phyloP scores from a whole-genome alignment of 495 filamentous ascomycete species.

The Penicillium waksmanii region DNA sequence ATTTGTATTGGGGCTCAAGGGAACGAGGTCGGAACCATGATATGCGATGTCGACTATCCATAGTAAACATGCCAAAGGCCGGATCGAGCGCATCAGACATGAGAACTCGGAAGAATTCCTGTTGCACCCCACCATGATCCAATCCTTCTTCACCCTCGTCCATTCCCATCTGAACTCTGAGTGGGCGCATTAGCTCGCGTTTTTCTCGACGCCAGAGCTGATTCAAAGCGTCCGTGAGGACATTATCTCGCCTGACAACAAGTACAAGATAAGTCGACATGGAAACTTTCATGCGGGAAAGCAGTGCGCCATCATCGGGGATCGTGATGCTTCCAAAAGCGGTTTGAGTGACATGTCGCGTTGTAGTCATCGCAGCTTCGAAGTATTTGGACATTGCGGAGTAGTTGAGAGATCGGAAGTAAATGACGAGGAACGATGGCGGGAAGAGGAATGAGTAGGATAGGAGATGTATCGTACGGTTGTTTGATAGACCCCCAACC shows the following conservation, averaged over 20 bases:
- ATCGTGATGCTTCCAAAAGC: conserved; percentile 48
- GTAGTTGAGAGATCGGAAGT: conserved; percentile 89
- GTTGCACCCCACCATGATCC: conserved; percentile 92
- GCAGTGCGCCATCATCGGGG: conserved; percentile 53
- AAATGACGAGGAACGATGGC: conserved; percentile 71
- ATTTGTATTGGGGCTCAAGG: conserved; percentile 82
- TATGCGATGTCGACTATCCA: conserved; percentile 72
- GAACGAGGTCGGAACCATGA: conserved; percentile 87
- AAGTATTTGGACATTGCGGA: conserved; percentile 77
- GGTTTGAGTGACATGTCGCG: conserved; percentile 63
- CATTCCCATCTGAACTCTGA: conserved; percentile 86
- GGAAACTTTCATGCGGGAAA: conserved; percentile 64
- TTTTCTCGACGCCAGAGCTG: conserved; percentile 86
- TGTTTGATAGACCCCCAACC: conserved; percentile 56
- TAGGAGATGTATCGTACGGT: conserved; percentile 72
- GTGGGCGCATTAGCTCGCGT: conserved; percentile 78
- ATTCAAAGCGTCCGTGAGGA: conserved; percentile 79
- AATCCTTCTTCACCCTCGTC: conserved; percentile 83
- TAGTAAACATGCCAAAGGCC: conserved; percentile 75
- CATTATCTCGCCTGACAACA: conserved; percentile 68
- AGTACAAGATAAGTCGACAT: conserved; percentile 76
- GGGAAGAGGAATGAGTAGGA: conserved; percentile 83
- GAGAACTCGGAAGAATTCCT: conserved; percentile 89
- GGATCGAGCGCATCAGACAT: conserved; percentile 77
- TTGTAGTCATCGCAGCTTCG: conserved; percentile 67